These are phyloP conservation scores for Abrus precatorius DNA, from an alignment of 306 rosid species.

Conservation along the genomic window DNA sequence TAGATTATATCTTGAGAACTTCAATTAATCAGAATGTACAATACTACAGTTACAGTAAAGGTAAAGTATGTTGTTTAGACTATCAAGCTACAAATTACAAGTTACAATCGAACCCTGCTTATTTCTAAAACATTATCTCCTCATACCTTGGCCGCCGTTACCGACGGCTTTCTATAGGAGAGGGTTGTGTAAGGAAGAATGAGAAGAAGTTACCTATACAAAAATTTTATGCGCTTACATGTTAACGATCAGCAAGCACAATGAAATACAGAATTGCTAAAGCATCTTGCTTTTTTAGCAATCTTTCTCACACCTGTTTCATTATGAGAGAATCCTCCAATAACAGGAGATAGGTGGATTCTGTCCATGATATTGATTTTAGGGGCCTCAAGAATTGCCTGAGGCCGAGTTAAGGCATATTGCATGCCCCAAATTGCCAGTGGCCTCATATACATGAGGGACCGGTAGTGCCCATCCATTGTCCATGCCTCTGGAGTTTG, in stretches of 20 bases:
- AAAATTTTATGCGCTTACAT: conserved; percentile 41
- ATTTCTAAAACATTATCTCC: conserved; percentile 37
- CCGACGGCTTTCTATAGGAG: conserved; percentile 45
- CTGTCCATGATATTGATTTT: conserved; percentile 90
- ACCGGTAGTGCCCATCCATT: conserved; percentile 87
- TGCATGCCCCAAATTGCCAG: conserved; percentile 98
- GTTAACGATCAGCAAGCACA: conserved; percentile 76
- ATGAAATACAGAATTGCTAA: conserved; percentile 78
- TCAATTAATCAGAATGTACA: conserved; percentile 23
- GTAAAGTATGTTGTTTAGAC: conserved; percentile 27
- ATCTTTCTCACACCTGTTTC: conserved; percentile 84
- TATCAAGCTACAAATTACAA: conserved; percentile 39
- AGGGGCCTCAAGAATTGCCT: conserved; percentile 95
- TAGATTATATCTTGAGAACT: conserved; percentile 40
- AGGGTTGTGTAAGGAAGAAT: conserved; percentile 43
- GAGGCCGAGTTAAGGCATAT: conserved; percentile 76
- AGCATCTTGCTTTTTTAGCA: conserved; percentile 74
- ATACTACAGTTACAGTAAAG: not conserved
- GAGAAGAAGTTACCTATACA: conserved; percentile 53
- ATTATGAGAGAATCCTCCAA: conserved; percentile 60
- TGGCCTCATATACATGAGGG: conserved; percentile 96
- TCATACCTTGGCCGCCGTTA: conserved; percentile 39
- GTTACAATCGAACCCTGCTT: conserved; percentile 42
- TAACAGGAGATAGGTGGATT: conserved; percentile 75
- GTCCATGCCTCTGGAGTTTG: conserved; percentile 98